These are phyloP conservation scores for Oryza rufipogon DNA, from an alignment of 176 grass and related monocot genomes.

Conservation along the genomic window DNA sequence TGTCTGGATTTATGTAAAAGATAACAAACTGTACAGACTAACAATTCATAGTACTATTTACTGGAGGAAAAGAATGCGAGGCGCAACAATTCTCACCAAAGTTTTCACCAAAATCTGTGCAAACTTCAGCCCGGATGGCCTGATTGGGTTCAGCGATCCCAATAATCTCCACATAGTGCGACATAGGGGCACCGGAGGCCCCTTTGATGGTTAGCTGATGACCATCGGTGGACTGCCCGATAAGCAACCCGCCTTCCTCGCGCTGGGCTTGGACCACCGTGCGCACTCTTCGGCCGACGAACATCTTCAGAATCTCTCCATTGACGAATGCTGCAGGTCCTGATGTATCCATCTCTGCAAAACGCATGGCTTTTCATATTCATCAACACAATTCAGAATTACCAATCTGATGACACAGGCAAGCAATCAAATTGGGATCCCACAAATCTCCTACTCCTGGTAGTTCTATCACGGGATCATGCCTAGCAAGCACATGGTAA, in stretches of 20 bases:
- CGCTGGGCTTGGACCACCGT: slow-evolving; percentile 71
- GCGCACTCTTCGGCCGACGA: slow-evolving; percentile 70
- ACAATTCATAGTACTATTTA: background rate
- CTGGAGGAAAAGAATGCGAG: background rate
- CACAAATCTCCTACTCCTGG: too few species aligned
- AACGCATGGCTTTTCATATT: background rate
- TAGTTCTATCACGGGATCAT: too few species aligned
- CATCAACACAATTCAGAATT: background rate
- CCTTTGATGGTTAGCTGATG: slow-evolving; percentile 73
- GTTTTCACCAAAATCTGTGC: slow-evolving; percentile 76
- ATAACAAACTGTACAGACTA: background rate
- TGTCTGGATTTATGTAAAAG: background rate
- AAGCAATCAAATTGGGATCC: too few species aligned
- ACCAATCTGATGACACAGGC: too few species aligned
- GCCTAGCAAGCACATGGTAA: too few species aligned
- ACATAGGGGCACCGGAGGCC: slow-evolving; percentile 41
- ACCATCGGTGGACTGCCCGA: slow-evolving; percentile 73
- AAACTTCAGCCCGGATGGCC: slow-evolving; percentile 74
- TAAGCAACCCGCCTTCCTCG: slow-evolving; percentile 57
- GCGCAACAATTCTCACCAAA: slow-evolving; percentile 62
- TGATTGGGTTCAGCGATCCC: slow-evolving; percentile 78
- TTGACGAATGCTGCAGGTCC: slow-evolving; percentile 76
- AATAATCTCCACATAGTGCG: slow-evolving; percentile 71
- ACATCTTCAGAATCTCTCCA: slow-evolving; percentile 70
- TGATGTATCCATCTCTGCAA: slow-evolving; percentile 85